phyloP scores from a whole-genome alignment of 1,139 yeast genomes.

The Saccharomycopsis hybrid region DNA sequence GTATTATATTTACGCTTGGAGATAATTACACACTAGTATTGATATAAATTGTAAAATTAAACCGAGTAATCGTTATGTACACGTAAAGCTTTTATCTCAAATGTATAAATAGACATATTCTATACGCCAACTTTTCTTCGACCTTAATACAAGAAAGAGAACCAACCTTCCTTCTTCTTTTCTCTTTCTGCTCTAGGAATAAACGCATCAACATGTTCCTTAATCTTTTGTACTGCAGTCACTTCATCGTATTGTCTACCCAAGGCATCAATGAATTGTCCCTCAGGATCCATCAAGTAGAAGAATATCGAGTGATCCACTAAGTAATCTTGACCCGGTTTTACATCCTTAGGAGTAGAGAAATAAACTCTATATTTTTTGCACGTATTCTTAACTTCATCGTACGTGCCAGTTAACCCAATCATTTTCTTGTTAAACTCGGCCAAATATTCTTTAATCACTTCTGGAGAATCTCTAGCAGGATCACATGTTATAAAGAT shows the following conservation, averaged over 20 bases:
- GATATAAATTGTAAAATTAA: too few species aligned
- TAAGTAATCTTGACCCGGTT: slow-evolving; percentile 92
- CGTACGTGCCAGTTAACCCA: slow-evolving; percentile 89
- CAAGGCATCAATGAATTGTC: slow-evolving; percentile 86
- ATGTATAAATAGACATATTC: too few species aligned
- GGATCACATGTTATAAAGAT: slow-evolving; percentile 95
- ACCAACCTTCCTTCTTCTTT: slow-evolving; percentile 46
- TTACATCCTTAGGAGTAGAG: slow-evolving; percentile 88
- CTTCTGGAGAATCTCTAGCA: slow-evolving; percentile 83
- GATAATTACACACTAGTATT: too few species aligned
- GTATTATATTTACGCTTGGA: too few species aligned
- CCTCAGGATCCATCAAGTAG: slow-evolving; percentile 95
- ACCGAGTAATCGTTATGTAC: too few species aligned
- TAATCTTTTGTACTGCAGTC: slow-evolving; percentile 74
- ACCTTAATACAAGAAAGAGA: slow-evolving; percentile 45
- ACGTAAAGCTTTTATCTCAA: too few species aligned
- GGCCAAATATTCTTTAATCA: slow-evolving; percentile 64
- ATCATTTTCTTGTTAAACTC: slow-evolving; percentile 87
- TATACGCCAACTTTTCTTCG: too few species aligned
- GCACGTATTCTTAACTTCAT: slow-evolving; percentile 75
- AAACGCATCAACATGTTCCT: slow-evolving; percentile 71
- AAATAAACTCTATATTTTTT: slow-evolving; percentile 88
- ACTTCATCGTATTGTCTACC: slow-evolving; percentile 84
- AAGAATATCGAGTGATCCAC: slow-evolving; percentile 97
- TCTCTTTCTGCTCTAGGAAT: slow-evolving; percentile 62